Evolutionary conservation across 768 basidiomycete genomes (phyloP).

Genomic region (Tubosaeta sp.): DNA sequence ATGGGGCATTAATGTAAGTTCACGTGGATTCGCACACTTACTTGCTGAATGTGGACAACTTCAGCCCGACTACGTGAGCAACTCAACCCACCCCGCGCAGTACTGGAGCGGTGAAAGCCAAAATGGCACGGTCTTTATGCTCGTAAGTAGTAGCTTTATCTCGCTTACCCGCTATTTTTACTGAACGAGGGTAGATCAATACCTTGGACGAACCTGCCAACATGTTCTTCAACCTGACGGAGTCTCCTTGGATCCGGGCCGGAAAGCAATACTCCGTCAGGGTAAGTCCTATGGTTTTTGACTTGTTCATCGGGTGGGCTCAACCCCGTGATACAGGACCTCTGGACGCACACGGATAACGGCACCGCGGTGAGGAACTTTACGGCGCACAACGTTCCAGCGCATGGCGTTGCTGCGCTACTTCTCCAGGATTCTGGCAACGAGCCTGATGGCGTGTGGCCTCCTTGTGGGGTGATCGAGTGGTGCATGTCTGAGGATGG

Average conservation of each 20-base stretch:
- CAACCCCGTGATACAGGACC: conserved; percentile 42
- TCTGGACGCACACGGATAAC: conserved; percentile 71
- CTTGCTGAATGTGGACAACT: neutral
- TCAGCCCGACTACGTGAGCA: conserved; percentile 36
- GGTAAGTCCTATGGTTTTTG: conserved; percentile 34
- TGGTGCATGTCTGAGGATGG: conserved; percentile 63
- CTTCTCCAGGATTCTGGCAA: conserved; percentile 63
- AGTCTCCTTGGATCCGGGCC: conserved; percentile 68
- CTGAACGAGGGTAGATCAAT: conserved; percentile 45
- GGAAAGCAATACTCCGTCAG: conserved; percentile 63
- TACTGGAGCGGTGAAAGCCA: conserved; percentile 67
- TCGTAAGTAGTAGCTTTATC: conserved; percentile 38
- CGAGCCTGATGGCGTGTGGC: conserved; percentile 55
- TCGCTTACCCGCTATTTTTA: neutral
- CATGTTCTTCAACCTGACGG: conserved; percentile 60
- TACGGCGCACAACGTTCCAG: conserved; percentile 48
- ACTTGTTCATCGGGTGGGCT: neutral
- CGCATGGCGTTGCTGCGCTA: conserved; percentile 67
- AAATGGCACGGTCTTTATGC: conserved; percentile 65
- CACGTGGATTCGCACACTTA: neutral
- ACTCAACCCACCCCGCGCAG: conserved; percentile 54
- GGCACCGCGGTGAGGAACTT: conserved; percentile 61
- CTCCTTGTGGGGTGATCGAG: conserved; percentile 51
- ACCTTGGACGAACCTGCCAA: conserved; percentile 50
- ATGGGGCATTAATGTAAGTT: conserved; percentile 61